Evolutionary conservation across 1,284 basidiomycete genomes (phyloP).

Genomic region (Apiotrichum brassicae): DNA sequence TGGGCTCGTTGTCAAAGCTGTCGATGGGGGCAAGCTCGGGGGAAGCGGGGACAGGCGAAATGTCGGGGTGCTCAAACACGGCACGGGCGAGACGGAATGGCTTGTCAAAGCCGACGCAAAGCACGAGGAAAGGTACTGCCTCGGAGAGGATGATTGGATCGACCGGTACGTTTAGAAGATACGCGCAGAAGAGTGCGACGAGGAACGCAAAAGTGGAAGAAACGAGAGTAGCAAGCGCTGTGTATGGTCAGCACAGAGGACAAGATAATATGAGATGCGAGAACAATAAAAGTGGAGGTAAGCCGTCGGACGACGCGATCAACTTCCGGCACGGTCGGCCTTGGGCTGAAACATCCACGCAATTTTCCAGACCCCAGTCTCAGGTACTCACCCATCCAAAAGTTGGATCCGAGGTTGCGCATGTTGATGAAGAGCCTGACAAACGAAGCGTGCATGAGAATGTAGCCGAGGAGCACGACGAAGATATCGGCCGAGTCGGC

Average conservation of each 20-base stretch:
- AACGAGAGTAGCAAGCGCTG: slow-evolving; percentile 71
- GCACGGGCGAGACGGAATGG: slow-evolving; percentile 85
- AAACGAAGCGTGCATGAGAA: slow-evolving; percentile 94
- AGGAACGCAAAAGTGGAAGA: slow-evolving; percentile 85
- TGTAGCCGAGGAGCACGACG: slow-evolving; percentile 88
- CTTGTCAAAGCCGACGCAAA: slow-evolving; percentile 97
- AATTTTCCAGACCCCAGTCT: slow-evolving; percentile 1
- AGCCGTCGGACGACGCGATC: too few relatives aligned
- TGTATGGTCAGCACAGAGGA: slow-evolving; percentile 7
- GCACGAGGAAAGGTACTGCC: slow-evolving; percentile 94
- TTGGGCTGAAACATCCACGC: too few relatives aligned
- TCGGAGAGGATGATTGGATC: slow-evolving; percentile 87
- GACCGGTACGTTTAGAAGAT: slow-evolving; percentile 75
- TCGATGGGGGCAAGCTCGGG: slow-evolving; percentile 45
- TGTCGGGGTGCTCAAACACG: slow-evolving; percentile 80
- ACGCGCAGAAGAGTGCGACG: slow-evolving; percentile 75
- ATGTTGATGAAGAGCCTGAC: slow-evolving; percentile 82
- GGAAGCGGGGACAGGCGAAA: slow-evolving; percentile 48
- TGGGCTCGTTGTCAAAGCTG: slow-evolving; percentile 18
- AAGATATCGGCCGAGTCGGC: slow-evolving; percentile 94
- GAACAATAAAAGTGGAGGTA: too few relatives aligned
- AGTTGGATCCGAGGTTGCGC: slow-evolving; percentile 76
- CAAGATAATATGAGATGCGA: slow-evolving; percentile 3
- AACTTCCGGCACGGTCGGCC: too few relatives aligned
- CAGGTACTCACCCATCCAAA: slow-evolving; percentile 61